phyloP scores from a whole-genome alignment of 2,329 filamentous ascomycete genomes.

The Verticillium longisporum region DNA sequence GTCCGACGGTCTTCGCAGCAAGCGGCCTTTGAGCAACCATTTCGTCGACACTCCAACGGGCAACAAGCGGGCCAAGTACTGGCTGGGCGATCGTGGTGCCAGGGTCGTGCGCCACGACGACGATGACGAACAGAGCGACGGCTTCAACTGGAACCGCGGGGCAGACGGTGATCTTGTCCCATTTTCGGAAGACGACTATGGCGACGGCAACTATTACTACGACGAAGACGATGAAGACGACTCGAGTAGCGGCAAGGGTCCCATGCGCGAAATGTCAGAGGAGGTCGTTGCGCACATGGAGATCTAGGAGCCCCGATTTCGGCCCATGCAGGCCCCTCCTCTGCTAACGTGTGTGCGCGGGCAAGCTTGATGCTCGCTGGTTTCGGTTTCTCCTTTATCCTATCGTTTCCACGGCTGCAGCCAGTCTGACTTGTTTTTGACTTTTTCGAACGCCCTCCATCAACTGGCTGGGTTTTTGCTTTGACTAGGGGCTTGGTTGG shows the following conservation, averaged over 20 bases:
- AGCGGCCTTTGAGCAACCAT: conserved; percentile 20
- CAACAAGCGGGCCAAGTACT: conserved; percentile 79
- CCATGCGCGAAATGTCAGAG: conserved; percentile 52
- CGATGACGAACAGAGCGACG: conserved; percentile 44
- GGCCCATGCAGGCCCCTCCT: neutral
- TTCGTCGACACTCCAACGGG: conserved; percentile 35
- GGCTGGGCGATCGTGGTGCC: conserved; percentile 66
- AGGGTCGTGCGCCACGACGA: conserved; percentile 37
- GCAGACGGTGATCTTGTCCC: conserved; percentile 51
- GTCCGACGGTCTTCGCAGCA: conserved; percentile 4
- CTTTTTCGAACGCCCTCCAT: neutral
- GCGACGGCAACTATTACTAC: conserved; percentile 38
- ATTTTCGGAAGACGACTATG: conserved; percentile 43
- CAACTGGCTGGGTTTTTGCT: conserved; percentile 5
- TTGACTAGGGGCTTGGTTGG: neutral
- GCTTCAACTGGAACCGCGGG: conserved; percentile 50
- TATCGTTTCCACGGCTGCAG: neutral
- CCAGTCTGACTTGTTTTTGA: neutral
- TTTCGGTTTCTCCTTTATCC: neutral
- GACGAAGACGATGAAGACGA: conserved; percentile 36
- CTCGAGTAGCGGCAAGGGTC: conserved; percentile 29
- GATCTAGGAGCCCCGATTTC: conserved; percentile 31
- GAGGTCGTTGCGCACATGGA: conserved; percentile 59
- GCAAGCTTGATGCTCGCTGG: neutral
- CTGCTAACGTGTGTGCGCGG: neutral